Evolutionary conservation across 495 filamentous ascomycete species (phyloP).

Genomic region (Aspergillus diversus): DNA sequence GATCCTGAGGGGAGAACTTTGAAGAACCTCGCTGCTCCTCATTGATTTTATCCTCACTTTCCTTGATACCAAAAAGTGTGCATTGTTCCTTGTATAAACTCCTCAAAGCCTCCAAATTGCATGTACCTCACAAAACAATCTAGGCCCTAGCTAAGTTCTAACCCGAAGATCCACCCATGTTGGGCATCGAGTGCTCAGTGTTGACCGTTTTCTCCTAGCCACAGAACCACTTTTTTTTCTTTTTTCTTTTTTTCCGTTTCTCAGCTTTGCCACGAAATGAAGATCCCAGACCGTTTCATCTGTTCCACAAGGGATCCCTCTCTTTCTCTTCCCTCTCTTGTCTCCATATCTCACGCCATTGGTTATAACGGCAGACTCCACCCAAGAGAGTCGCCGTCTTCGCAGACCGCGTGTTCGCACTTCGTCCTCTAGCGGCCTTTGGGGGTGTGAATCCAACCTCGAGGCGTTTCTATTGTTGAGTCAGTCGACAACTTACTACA

Average conservation of each 20-base stretch:
- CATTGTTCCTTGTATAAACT: not conserved
- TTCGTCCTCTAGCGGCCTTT: too few relatives aligned
- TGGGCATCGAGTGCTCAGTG: constrained; percentile 22
- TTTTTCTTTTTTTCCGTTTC: not conserved
- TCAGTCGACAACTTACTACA: not conserved
- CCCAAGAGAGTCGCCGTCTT: not conserved
- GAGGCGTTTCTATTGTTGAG: constrained; percentile 4
- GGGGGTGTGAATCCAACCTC: too few relatives aligned
- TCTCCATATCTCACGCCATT: not conserved
- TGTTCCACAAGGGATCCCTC: constrained; percentile 11
- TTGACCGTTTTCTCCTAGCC: constrained; percentile 26
- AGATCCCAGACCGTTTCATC: constrained; percentile 20
- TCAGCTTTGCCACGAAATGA: constrained; percentile 28
- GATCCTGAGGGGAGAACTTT: too few relatives aligned
- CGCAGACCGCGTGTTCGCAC: constrained; percentile 11
- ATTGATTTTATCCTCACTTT: not conserved
- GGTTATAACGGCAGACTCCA: not conserved
- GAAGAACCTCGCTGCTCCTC: not conserved
- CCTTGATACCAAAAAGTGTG: not conserved
- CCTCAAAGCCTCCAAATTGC: not conserved
- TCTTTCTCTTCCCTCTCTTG: not conserved
- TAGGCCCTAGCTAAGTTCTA: constrained; percentile 25
- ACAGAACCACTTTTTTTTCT: constrained; percentile 18
- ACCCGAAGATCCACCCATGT: constrained; percentile 20
- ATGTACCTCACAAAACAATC: constrained; percentile 7